A percentile compares a stretch with the other conserved stretches of the same genome.
Evolutionary conservation across 257 asterid genomes (phyloP).

Genomic region (Solanum lycopersicoides): DNA sequence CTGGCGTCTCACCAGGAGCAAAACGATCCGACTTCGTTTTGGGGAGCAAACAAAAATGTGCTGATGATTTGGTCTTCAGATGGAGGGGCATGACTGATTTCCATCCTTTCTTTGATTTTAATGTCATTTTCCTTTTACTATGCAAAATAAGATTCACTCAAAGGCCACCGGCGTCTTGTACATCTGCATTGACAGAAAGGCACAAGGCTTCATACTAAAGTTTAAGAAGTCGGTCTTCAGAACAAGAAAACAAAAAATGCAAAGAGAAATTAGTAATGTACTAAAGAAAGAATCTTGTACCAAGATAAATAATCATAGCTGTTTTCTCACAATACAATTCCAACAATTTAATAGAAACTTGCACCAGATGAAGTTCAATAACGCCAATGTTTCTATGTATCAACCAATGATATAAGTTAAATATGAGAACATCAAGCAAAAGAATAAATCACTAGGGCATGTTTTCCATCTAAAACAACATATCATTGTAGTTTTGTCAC

Average conservation of each 20-base stretch:
- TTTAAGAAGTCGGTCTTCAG: not conserved
- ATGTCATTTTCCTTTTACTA: slow-evolving; percentile 40
- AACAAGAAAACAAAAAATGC: not conserved
- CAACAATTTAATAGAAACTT: not conserved
- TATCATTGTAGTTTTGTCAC: not conserved
- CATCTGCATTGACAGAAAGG: slow-evolving; percentile 26
- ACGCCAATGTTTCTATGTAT: not conserved
- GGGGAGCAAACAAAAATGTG: slow-evolving; percentile 74
- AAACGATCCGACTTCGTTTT: slow-evolving; percentile 57
- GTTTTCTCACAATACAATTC: not conserved
- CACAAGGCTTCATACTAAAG: not conserved
- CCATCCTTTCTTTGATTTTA: slow-evolving; percentile 69
- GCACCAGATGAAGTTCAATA: not conserved
- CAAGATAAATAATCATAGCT: not conserved
- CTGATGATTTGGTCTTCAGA: slow-evolving; percentile 51
- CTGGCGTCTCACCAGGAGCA: slow-evolving; percentile 50
- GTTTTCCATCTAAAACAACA: not conserved
- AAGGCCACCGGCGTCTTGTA: slow-evolving; percentile 17
- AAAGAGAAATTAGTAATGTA: not conserved
- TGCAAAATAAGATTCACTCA: slow-evolving; percentile 15
- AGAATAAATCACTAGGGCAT: not conserved
- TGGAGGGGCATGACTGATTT: slow-evolving; percentile 53
- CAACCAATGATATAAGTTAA: not conserved
- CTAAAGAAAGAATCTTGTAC: not conserved
- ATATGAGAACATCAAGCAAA: not conserved